phyloP scores from a whole-genome alignment of 108 stramenopile genomes.

The Discostella pseudostelligera region DNA sequence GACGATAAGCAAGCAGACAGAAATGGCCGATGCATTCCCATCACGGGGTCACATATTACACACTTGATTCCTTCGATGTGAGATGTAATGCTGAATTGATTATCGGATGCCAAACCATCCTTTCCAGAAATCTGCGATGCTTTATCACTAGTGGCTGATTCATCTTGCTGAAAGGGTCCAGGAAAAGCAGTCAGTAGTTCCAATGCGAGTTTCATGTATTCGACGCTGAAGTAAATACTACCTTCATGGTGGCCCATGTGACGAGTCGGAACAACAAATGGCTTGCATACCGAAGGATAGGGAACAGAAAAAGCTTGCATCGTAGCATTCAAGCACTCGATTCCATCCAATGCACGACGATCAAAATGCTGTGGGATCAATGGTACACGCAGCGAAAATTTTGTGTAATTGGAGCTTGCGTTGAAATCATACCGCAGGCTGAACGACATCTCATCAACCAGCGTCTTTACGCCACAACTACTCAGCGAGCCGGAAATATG shows the following conservation, averaged over 20 bases:
- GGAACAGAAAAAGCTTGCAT: slow-evolving; percentile 52
- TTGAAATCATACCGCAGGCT: slow-evolving; percentile 65
- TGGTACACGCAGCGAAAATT: slow-evolving; percentile 53
- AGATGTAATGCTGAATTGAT: slow-evolving; percentile 53
- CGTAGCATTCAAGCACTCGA: slow-evolving; percentile 50
- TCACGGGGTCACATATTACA: slow-evolving; percentile 73
- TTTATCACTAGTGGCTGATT: background rate
- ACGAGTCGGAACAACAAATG: slow-evolving; percentile 40
- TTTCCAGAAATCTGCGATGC: slow-evolving; percentile 28
- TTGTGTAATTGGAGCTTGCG: slow-evolving; percentile 49
- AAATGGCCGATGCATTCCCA: slow-evolving; percentile 64
- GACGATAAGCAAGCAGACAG: slow-evolving; percentile 53
- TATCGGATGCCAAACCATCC: slow-evolving; percentile 21
- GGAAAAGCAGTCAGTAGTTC: slow-evolving; percentile 40
- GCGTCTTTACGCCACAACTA: slow-evolving; percentile 42
- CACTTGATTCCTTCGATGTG: slow-evolving; percentile 53
- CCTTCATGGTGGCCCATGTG: slow-evolving; percentile 52
- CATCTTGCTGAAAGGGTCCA: slow-evolving; percentile 39
- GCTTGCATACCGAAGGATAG: slow-evolving; percentile 60
- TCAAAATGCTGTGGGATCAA: slow-evolving; percentile 42
- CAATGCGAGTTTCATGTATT: slow-evolving; percentile 53
- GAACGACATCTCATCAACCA: slow-evolving; percentile 77
- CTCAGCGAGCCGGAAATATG: slow-evolving; percentile 45
- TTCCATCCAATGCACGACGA: slow-evolving; percentile 28
- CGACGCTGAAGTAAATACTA: slow-evolving; percentile 59